Conservation (phyloP, 1,284 basidiomycete species). For the Ganoderma leucocontextum region DNA sequence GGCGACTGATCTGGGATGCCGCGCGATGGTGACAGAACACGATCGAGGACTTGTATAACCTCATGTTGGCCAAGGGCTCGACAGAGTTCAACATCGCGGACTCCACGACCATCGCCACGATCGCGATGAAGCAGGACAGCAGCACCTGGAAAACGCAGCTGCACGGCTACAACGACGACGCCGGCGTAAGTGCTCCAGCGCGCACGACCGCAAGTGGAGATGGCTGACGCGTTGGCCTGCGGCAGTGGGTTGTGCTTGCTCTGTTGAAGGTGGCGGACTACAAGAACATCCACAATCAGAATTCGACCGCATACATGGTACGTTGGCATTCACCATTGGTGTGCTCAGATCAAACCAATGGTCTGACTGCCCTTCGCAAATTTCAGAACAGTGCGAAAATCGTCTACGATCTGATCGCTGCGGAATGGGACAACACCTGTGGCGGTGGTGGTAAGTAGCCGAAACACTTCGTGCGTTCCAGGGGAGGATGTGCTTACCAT, state of each 20-base stretch:
- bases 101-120: constrained; percentile 51
- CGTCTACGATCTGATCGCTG: constrained; percentile 58
- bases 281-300: constrained; percentile 47
- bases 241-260: constrained; percentile 59
- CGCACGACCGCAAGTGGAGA: too few species aligned
- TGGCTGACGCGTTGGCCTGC: background rate
- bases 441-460: constrained; percentile 49
- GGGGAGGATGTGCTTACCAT: background rate
- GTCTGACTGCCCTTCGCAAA: background rate
- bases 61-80: constrained; percentile 54
- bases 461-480: background rate
- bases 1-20: background rate
- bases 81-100: constrained; percentile 52
- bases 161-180: constrained; percentile 58
- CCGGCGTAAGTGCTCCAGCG: constrained; percentile 46
- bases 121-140: constrained; percentile 45
- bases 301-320: constrained; percentile 49
- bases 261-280: constrained; percentile 65
- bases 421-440: constrained; percentile 51
- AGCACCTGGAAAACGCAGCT: constrained; percentile 52
- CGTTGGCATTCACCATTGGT: constrained; percentile 17
- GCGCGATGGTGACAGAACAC: constrained; percentile 49
- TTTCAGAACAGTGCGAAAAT: constrained; percentile 49
- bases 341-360: background rate
- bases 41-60: constrained; percentile 61